Percentiles rank a stretch among this genome's conserved stretches.
Evolutionary conservation across 2,329 filamentous ascomycete genomes (phyloP).

Genomic region (Fusarium humuli): DNA sequence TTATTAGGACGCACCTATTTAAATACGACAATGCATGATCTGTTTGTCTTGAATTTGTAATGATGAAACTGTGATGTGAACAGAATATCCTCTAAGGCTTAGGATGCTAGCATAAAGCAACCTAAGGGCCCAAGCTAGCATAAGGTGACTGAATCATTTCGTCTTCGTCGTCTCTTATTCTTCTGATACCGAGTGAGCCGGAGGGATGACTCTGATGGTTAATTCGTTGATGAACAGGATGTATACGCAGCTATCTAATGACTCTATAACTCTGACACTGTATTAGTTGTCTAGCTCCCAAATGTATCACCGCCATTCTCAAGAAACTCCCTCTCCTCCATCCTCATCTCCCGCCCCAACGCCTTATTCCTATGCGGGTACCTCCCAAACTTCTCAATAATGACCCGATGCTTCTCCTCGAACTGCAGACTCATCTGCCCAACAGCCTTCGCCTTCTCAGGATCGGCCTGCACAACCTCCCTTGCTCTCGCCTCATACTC

Average conservation of each 20-base stretch:
- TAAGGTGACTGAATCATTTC: too few relatives aligned
- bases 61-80: neutral
- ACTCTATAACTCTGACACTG: too few relatives aligned
- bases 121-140: too few relatives aligned
- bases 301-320: slow-evolving; percentile 58
- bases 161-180: too few relatives aligned
- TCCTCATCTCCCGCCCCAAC: slow-evolving; percentile 61
- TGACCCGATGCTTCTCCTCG: slow-evolving; percentile 60
- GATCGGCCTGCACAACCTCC: slow-evolving; percentile 43
- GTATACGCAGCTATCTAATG: too few relatives aligned
- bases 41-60: neutral
- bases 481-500: slow-evolving; percentile 47
- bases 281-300: slow-evolving; percentile 8
- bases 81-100: too few relatives aligned
- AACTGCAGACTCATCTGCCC: slow-evolving; percentile 47
- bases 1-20: slow-evolving; percentile 10
- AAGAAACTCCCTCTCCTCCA: slow-evolving; percentile 64
- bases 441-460: slow-evolving; percentile 44
- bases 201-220: too few relatives aligned
- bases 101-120: too few relatives aligned
- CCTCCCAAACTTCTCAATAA: slow-evolving; percentile 66
- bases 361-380: slow-evolving; percentile 69
- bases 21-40: neutral
- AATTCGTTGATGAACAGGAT: too few relatives aligned
- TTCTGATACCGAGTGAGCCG: too few relatives aligned